A percentile compares a stretch with the other conserved stretches of the same genome.
These are phyloP conservation scores for Lactarius sp. DNA, from an alignment of 768 basidiomycete species.

Conservation along the genomic window DNA sequence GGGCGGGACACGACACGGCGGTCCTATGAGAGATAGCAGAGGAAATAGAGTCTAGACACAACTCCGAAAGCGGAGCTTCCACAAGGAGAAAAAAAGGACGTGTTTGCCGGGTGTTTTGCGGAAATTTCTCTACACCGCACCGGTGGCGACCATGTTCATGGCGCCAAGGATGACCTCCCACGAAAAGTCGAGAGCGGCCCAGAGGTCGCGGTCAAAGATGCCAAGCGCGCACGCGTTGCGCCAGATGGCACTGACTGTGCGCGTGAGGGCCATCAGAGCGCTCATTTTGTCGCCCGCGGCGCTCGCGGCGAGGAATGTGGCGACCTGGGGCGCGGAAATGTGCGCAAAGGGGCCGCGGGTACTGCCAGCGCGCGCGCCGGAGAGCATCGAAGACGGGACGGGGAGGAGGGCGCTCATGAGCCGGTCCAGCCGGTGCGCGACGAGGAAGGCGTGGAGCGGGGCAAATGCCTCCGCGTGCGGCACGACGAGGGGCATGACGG, in stretches of 20 bases:
- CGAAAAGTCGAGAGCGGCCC: slow-evolving; percentile 59
- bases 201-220: slow-evolving; percentile 57
- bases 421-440: slow-evolving; percentile 55
- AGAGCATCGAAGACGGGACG: slow-evolving; percentile 34
- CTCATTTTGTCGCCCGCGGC: slow-evolving; percentile 32
- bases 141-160: slow-evolving; percentile 35
- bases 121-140: slow-evolving; percentile 12
- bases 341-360: slow-evolving; percentile 25
- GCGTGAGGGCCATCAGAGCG: slow-evolving; percentile 45
- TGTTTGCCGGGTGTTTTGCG: background rate
- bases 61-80: background rate
- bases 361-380: slow-evolving; percentile 13
- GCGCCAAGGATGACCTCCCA: slow-evolving; percentile 67
- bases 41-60: background rate
- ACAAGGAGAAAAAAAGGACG: background rate
- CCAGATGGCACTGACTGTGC: slow-evolving; percentile 62
- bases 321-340: slow-evolving; percentile 26
- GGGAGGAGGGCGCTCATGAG: slow-evolving; percentile 65
- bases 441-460: slow-evolving; percentile 60
- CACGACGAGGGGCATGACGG: slow-evolving; percentile 64
- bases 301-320: slow-evolving; percentile 26
- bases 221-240: slow-evolving; percentile 68
- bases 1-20: slow-evolving; percentile 19
- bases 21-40: slow-evolving; percentile 5
- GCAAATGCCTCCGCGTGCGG: slow-evolving; percentile 69